Base-by-base conservation (phyloP, 2,329 filamentous ascomycete genomes). In the Botrytis galanthina region DNA sequence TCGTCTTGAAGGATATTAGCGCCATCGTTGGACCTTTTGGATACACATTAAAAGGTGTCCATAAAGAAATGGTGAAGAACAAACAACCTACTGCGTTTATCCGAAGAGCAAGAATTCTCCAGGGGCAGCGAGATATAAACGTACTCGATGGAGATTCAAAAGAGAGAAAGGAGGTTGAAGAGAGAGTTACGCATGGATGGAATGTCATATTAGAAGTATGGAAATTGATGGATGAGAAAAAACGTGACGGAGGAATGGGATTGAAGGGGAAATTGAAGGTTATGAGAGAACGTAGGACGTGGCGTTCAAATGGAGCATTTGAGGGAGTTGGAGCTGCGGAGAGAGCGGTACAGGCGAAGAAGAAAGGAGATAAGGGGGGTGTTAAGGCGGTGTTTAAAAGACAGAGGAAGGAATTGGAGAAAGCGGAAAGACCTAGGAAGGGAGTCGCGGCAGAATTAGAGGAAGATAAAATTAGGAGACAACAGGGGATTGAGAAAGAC, bases 41-140 rank as follows among this genome's bases (percentile, higher is more conserved):
- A 0, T 92, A 90, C 77, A 86, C 88, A 0, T 84, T 91, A 75
- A 91, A 92, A 78, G 91, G 91, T 0, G 79, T 91, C 0, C 85
- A 88, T 46, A 91, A 90, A 76, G 88, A 92, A 78, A 81, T 85
- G 1, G 16, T 86, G 75, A 86, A 89, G 51, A 81, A 83, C 16
- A 85, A 84, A 72, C 86, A 87, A 75, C 88, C 89, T 0, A 83
- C 85, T 1, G 83, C 83, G 35, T 86, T 86, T 72, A 82, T 91
- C 22, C 85, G 89, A 0, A 84, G 85, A 37, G 88, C 88, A 1
- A 85, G 89, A 7, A 90, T 91, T 39, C 80, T 85, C 0, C 88
- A 91, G 78, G 89, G 88, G 1, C 85, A 86, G 74, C 81, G 85
- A 6, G 86, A 89, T 64, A 70, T 83, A 5, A 72, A 78, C 0